phyloP scores from a whole-genome alignment of 164 flowering plant genomes.

The Cinnamomum micranthum region DNA sequence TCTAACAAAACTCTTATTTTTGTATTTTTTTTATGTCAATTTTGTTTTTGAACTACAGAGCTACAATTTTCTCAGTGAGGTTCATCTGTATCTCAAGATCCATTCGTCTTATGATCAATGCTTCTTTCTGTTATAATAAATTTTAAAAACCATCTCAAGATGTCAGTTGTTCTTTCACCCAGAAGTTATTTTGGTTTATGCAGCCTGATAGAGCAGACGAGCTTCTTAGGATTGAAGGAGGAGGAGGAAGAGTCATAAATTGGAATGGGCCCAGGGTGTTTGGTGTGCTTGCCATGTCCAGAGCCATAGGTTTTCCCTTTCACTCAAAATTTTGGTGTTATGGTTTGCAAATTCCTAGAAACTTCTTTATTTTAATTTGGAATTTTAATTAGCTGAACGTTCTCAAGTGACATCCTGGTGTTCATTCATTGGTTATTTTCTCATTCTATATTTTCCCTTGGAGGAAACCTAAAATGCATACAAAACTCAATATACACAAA shows the following conservation, averaged over 20 bases:
- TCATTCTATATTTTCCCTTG: no score
- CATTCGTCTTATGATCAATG: not conserved
- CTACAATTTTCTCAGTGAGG: no score
- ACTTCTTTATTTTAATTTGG: not conserved
- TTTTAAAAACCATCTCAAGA: not conserved
- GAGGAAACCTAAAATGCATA: not conserved
- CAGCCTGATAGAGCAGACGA: slow-evolving; percentile 81
- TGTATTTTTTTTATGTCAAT: no score
- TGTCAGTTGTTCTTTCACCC: not conserved
- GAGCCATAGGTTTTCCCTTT: slow-evolving; percentile 56
- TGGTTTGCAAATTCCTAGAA: not conserved
- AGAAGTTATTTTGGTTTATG: slow-evolving; percentile 21
- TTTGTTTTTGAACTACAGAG: no score
- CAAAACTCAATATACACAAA: not conserved
- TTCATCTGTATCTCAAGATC: not conserved
- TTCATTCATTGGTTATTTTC: not conserved
- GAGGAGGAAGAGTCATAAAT: slow-evolving; percentile 70
- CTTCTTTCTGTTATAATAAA: not conserved
- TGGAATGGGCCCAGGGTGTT: slow-evolving; percentile 75
- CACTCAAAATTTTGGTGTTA: slow-evolving; percentile 2
- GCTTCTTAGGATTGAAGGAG: slow-evolving; percentile 57
- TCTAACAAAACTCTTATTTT: no score
- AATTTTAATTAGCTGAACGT: not conserved
- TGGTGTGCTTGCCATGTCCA: slow-evolving; percentile 84
- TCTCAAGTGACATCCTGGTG: not conserved